Evolutionary conservation across 2,329 filamentous ascomycete species (phyloP), one percentile per base, ranked within the genome.

Genomic region (Ceratocystis lukuohia): DNA sequence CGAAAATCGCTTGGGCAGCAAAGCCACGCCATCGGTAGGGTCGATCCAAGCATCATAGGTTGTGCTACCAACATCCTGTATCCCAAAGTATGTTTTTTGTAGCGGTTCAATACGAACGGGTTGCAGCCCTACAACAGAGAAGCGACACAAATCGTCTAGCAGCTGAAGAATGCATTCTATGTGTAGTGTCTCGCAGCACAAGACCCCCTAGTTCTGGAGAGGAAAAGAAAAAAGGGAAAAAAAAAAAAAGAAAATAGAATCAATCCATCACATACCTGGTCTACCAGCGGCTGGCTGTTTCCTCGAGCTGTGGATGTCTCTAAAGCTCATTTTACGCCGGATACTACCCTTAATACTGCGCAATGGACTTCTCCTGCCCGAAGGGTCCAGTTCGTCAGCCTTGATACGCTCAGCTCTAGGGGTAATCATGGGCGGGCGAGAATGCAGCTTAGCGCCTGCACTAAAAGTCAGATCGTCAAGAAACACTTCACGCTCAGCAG

Each of bases 241-340:
- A 12, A 7, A 41, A 20, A 44, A 20, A 48, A 10, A 59, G 56
- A n/a, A 57, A 65, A 57, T 5, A 62, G 2, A 12, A 8, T 56
- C 28, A 46, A 25, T n/a, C 22, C 12, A 25, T 57, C 48, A 68
- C 69, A 61, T 80, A 89, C 88, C 82, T 78, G 88, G 83, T 76
- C 89, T 87, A 70, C 86, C 84, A 70, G 87, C 80, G 30, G 86
- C 88, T 64, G 91, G 87, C 72, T 94, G 89, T 75, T 91, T 87
- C 79, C 93, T 93, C 79, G 90, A 83, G 77, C 92, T 97, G 76
- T 88, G 96, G 89, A 97, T 95, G 72, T 96, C 94, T 71, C 87
- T 84, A 75, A 93, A 91, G 71, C 93, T 96, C 76, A 99, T 88
- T 72, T 94, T 90, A 75, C 94, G 86, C 69, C 93, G 85, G 71